phyloP scores from a whole-genome alignment of 2,329 filamentous ascomycete genomes.

The Monilinia polystroma region DNA sequence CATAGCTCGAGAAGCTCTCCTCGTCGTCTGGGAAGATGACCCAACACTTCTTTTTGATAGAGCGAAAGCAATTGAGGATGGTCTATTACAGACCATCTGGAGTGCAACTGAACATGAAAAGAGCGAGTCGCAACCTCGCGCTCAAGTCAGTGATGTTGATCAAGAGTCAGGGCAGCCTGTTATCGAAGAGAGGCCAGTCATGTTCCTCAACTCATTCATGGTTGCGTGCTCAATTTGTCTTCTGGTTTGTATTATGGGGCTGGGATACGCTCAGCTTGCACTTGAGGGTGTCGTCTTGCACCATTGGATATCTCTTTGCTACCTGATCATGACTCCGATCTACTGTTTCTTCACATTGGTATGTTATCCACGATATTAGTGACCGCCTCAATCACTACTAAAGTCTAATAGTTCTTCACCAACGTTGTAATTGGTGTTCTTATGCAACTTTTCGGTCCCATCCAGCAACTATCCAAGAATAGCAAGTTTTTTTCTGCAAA shows the following conservation, averaged over 20 bases:
- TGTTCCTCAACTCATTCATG: conserved; percentile 68
- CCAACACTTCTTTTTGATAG: conserved; percentile 67
- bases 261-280: conserved; percentile 67
- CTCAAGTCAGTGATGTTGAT: conserved; percentile 60
- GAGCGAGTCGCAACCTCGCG: conserved; percentile 49
- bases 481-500: conserved; percentile 79
- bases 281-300: conserved; percentile 66
- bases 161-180: conserved; percentile 68
- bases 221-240: conserved; percentile 65
- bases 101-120: conserved; percentile 57
- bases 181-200: conserved; percentile 63
- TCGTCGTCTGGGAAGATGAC: conserved; percentile 83
- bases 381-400: not conserved
- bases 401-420: conserved; percentile 57
- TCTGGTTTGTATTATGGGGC: conserved; percentile 64
- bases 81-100: conserved; percentile 78
- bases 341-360: conserved; percentile 74
- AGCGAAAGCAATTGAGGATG: conserved; percentile 70
- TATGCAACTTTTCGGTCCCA: conserved; percentile 72
- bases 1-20: conserved; percentile 65
- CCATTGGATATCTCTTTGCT: conserved; percentile 60
- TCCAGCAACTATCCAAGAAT: conserved; percentile 70
- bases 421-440: conserved; percentile 76
- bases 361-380: not conserved
- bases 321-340: conserved; percentile 65